These are phyloP conservation scores for Ilyonectria sp. DNA, from an alignment of 2,329 filamentous ascomycete genomes.

Conservation along the genomic window DNA sequence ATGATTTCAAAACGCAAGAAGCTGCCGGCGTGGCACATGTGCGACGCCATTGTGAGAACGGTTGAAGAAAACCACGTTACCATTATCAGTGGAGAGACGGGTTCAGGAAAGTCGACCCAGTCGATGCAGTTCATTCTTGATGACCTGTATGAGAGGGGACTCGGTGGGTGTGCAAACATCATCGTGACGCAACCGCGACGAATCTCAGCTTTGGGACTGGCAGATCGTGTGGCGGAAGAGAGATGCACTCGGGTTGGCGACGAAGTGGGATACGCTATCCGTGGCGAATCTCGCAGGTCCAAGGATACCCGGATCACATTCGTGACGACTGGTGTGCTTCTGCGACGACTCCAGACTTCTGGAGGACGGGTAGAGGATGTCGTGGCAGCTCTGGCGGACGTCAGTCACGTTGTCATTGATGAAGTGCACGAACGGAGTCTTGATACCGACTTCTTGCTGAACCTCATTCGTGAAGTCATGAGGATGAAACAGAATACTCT, in stretches of 20 bases:
- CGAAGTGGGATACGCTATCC: constrained; percentile 92
- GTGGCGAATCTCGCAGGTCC: constrained; percentile 87
- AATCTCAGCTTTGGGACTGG: constrained; percentile 94
- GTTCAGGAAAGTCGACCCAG: constrained; percentile 96
- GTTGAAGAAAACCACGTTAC: constrained; percentile 88
- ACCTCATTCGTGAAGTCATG: constrained; percentile 87
- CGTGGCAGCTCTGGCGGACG: constrained; percentile 84
- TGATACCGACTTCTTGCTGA: constrained; percentile 94
- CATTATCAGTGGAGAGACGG: constrained; percentile 97
- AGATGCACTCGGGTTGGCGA: constrained; percentile 85
- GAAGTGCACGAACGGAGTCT: constrained; percentile 97
- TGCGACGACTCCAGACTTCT: constrained; percentile 91
- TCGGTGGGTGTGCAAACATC: constrained; percentile 87
- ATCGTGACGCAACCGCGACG: constrained; percentile 95
- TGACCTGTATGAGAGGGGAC: constrained; percentile 82
- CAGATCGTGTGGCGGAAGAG: constrained; percentile 95
- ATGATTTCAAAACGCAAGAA: constrained; percentile 82
- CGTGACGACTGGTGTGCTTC: constrained; percentile 93
- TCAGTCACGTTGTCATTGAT: constrained; percentile 95
- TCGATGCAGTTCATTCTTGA: constrained; percentile 97
- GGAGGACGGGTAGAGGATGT: constrained; percentile 86
- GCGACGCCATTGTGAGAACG: constrained; percentile 81
- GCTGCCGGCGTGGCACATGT: constrained; percentile 90
- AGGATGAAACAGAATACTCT: constrained; percentile 81
- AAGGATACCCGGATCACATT: constrained; percentile 90